Evolutionary conservation across 1,139 yeast genomes (phyloP), one percentile per base, ranked within the genome.

Genomic region (Candida glucosophila): DNA sequence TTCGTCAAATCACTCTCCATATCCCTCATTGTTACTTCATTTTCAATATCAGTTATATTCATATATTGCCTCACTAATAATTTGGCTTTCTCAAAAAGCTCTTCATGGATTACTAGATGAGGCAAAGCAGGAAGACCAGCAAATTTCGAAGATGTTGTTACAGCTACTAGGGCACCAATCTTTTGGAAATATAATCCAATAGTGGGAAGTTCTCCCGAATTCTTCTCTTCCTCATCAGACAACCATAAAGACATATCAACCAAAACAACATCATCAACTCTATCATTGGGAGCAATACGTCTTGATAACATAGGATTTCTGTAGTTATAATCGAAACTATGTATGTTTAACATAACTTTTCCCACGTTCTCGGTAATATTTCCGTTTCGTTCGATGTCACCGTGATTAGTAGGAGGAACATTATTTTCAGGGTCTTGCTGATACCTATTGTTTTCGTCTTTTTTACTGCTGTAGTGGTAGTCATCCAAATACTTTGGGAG

Each of bases 81-180:
- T 44, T 44, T 58, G 39, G 35, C 70, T 40, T 30, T 55, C 41
- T 36, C 59, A 40, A 66, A 79, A 20, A 60, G 55, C 1, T 44
- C 43, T 12, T 63, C 63, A 19, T 57, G 52, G 32, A 74, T 45
- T 1, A 67, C 49, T 25, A 77, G 52, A 37, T 76, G 82, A 2
- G 86, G 81, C 15, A 78, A 43, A 0, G 67, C 73, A 40, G 66
- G 66, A 5, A 60, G 38, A 3, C 93, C 88, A 23, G 69, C 63
- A 44, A 80, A 85, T 47, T 85, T 85, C 6, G 80, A 83, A 14
- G 92, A 73, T 24, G 68, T 60, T 1, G 94, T 70, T 11, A 71
- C 47, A 2, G 79, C 61, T 6, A 85, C 54, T 10, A 85, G 44
- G 29, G 83, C 66, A 0, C 96, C 96, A 1, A 75, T 56, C 6